Evolutionary conservation across 2,329 filamentous ascomycete genomes (phyloP).

Genomic region (Fusarium heterosporum): DNA sequence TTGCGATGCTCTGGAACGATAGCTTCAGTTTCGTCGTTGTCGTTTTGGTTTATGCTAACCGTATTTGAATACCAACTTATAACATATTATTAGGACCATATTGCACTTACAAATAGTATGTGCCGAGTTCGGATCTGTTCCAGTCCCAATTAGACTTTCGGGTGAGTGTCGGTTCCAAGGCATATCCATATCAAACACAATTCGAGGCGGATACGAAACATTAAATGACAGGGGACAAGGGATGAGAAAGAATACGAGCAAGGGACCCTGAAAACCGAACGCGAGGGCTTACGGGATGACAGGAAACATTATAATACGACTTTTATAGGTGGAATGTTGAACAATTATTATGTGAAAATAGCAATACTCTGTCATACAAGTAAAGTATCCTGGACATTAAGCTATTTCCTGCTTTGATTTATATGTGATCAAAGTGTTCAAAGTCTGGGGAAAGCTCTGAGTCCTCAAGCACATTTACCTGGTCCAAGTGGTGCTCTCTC

Average conservation of each 20-base stretch:
- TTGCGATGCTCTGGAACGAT: too few relatives aligned
- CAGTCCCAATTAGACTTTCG: conserved; percentile 22
- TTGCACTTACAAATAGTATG: neutral
- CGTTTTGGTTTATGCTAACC: too few relatives aligned
- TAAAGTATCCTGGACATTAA: neutral
- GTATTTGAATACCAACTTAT: neutral
- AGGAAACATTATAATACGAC: conserved; percentile 15
- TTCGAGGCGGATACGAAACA: conserved; percentile 37
- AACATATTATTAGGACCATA: neutral
- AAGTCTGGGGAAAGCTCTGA: neutral
- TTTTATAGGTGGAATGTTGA: neutral
- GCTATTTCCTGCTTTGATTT: neutral
- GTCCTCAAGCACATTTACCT: neutral
- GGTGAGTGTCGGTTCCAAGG: conserved; percentile 13
- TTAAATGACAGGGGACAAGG: conserved; percentile 3
- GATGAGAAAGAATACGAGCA: neutral
- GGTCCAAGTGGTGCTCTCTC: neutral
- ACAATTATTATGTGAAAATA: neutral
- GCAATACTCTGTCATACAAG: neutral
- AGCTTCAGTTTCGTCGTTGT: too few relatives aligned
- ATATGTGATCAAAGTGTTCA: neutral
- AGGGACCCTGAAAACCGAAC: conserved; percentile 10
- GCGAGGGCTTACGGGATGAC: conserved; percentile 7
- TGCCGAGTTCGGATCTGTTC: conserved; percentile 4
- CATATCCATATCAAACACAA: conserved; percentile 37